Base-by-base conservation (phyloP, 2,329 filamentous ascomycete genomes). In the Pseudogymnoascus sp. region DNA sequence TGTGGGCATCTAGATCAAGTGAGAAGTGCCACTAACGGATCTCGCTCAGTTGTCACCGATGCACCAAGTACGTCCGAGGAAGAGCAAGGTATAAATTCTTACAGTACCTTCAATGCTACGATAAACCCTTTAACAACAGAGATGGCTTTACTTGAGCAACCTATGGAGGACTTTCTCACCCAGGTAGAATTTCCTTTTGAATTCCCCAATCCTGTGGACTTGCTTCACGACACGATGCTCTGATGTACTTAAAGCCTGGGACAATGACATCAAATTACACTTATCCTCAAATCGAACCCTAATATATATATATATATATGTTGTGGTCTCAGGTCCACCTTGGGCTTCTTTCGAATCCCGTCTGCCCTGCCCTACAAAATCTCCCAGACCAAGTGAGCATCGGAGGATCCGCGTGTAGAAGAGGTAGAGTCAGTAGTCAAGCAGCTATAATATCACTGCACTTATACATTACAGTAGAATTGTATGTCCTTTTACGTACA, bases 1-100 rank as follows among this genome's bases (percentile, higher is more conserved):
- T 76, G 71, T 21, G 70, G 72, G n/a, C 77, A 79, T 42, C 66
- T 78, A 5, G 76, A 78, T 11, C 38, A 42, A 19, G 38, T 42
- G n/a, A 42, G 38, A 42, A 42, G 72, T 42, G 38, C 38, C n/a
- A 19, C 17, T 42, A 11, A 42, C 9, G 17, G n/a, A 9, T 42
- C 38, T 11, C 38, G 38, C 17, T 42, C 38, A 19, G 38, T 2
- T 19, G 17, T 42, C 17, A 5, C 38, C 11, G 35, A 37, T 42
- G 38, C 38, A 11, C 38, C 38, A 42, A 19, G 38, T 10, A 42
- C 38, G 17, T 19, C 17, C 2, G 38, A 42, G 38, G n/a, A 17
- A 19, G 38, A 42, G 38, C 17, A 7, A 42, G 17, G 59, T 9
- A 40, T 21, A 15, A 38, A 3, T 35, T 10, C 38, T 7, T 62